These are phyloP conservation scores for Fraxinus quadrangulata DNA, from an alignment of 257 asterid species.

Conservation along the genomic window DNA sequence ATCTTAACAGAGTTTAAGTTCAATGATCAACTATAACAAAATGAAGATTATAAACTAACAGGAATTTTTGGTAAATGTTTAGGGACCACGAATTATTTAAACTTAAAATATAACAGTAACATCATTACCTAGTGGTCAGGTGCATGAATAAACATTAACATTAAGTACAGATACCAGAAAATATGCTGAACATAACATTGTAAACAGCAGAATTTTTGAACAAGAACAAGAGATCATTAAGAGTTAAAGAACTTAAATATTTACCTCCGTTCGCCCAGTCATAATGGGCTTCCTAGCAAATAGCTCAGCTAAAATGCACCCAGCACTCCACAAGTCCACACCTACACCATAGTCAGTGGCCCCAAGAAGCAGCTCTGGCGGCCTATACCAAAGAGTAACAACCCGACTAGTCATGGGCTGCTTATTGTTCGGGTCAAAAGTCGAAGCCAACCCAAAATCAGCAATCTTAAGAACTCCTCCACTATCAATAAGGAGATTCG, in stretches of 20 bases:
- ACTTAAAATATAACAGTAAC: too few species aligned
- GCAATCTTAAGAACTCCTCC: conserved; percentile 83
- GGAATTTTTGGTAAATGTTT: too few species aligned
- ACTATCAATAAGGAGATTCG: conserved; percentile 84
- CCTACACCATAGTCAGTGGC: conserved; percentile 83
- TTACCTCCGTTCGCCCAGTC: conserved; percentile 97
- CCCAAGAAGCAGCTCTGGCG: conserved; percentile 93
- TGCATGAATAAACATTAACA: not conserved
- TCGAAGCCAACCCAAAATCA: conserved; percentile 89
- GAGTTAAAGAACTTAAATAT: conserved; percentile 3
- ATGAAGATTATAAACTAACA: too few species aligned
- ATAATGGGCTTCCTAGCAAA: conserved; percentile 96
- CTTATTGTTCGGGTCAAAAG: conserved; percentile 71
- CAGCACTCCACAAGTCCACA: conserved; percentile 93
- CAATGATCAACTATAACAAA: too few species aligned
- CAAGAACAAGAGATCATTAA: not conserved
- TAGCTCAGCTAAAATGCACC: conserved; percentile 90
- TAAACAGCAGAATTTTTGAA: too few species aligned
- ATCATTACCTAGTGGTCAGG: too few species aligned
- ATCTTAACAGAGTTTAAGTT: too few species aligned
- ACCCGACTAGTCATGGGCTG: conserved; percentile 95
- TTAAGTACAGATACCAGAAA: not conserved
- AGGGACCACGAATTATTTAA: too few species aligned
- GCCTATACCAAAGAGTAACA: conserved; percentile 93
- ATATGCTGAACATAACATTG: not conserved